Percentiles rank a stretch among this genome's conserved stretches.
Conservation (phyloP, 2,329 filamentous ascomycete genomes). For the Colletotrichum orchidophilum region DNA sequence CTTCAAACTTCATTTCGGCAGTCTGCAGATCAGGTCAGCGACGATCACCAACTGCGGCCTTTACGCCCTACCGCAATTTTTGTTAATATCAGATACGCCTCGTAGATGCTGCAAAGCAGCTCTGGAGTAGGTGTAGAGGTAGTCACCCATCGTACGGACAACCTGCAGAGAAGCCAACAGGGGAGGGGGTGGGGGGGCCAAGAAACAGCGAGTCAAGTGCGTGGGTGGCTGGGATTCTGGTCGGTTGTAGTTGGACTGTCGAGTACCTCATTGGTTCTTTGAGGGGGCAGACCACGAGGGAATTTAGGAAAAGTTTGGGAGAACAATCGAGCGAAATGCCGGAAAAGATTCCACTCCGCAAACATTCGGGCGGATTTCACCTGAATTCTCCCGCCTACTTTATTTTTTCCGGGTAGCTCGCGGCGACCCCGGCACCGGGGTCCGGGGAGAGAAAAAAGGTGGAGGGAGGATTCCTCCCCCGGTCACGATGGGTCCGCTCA, state of each 20-base stretch:
- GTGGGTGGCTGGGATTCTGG: neutral
- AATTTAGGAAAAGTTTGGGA: neutral
- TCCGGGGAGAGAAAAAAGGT: too few species aligned
- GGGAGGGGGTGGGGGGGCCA: neutral
- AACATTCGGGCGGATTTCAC: constrained; percentile 1
- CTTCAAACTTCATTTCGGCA: neutral
- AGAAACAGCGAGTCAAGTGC: neutral
- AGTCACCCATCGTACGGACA: too few species aligned
- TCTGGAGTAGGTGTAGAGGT: too few species aligned
- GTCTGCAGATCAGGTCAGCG: neutral
- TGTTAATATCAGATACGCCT: neutral
- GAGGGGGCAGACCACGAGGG: neutral
- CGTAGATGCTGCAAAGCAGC: neutral
- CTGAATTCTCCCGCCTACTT: constrained; percentile 6
- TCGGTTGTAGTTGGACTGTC: too few species aligned
- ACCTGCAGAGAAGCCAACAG: neutral
- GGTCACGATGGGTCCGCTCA: neutral
- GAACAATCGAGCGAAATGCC: constrained; percentile 18
- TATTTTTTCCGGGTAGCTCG: constrained; percentile 1
- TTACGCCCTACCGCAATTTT: neutral
- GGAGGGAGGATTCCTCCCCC: neutral
- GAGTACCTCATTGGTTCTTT: neutral
- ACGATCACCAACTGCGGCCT: neutral
- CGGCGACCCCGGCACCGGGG: neutral
- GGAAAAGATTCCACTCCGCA: neutral